These are phyloP conservation scores for Exobasidium rhododendri DNA, from an alignment of 1,284 basidiomycete genomes.

Conservation along the genomic window DNA sequence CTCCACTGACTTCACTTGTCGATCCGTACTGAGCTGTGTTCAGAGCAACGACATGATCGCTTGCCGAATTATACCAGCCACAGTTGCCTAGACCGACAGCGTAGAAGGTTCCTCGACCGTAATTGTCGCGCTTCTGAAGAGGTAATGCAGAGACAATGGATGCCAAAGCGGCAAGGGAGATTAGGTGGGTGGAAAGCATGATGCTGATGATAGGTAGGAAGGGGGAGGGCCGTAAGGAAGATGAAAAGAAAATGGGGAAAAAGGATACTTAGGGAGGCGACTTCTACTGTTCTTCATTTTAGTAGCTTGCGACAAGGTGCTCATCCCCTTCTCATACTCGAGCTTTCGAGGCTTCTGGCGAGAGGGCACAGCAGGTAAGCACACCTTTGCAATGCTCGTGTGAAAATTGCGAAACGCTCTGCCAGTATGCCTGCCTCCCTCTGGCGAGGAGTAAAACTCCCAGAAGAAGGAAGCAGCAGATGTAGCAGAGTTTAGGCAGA, in stretches of 20 bases:
- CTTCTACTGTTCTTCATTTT: no score
- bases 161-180: slow-evolving; percentile 34
- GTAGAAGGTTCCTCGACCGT: slow-evolving; percentile 46
- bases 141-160: slow-evolving; percentile 20
- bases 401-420: no score
- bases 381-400: no score
- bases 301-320: no score
- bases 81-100: slow-evolving; percentile 37
- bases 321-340: no score
- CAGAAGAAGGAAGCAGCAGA: no score
- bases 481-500: no score
- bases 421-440: no score
- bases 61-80: slow-evolving; percentile 26
- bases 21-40: slow-evolving; percentile 35
- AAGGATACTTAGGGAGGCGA: background rate
- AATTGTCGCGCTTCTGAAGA: slow-evolving; percentile 26
- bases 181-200: slow-evolving; percentile 5
- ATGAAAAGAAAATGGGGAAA: background rate
- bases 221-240: background rate
- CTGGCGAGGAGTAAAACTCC: no score
- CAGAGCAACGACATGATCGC: slow-evolving; percentile 26
- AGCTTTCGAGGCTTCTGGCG: no score
- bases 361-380: no score
- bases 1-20: slow-evolving; percentile 5
- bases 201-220: background rate